These are phyloP conservation scores for Fusarium robinianum DNA, from an alignment of 2,329 filamentous ascomycete species.

Conservation along the genomic window DNA sequence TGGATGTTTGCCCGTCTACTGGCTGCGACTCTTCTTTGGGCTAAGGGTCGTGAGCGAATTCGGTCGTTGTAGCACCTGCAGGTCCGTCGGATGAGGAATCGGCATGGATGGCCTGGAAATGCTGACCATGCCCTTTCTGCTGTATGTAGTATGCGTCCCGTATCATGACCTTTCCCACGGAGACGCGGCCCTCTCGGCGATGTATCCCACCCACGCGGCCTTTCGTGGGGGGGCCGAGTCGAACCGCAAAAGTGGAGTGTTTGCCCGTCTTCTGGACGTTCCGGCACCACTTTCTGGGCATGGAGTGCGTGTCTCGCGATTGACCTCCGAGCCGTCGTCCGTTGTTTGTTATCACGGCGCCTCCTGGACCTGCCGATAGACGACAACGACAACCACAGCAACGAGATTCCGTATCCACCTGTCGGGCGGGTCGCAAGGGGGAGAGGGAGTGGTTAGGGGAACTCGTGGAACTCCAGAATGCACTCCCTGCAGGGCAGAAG, in stretches of 20 bases:
- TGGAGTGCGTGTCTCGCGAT: too few relatives aligned
- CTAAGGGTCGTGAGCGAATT: slow-evolving; percentile 20
- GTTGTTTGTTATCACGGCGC: slow-evolving; percentile 22
- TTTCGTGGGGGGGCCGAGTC: not conserved
- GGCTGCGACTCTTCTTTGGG: slow-evolving; percentile 20
- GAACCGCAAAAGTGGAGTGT: too few relatives aligned
- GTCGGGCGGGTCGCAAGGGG: slow-evolving; percentile 26
- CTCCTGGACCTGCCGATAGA: slow-evolving; percentile 11
- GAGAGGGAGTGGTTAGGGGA: slow-evolving; percentile 25
- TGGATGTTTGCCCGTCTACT: slow-evolving; percentile 8
- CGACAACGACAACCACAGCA: slow-evolving; percentile 28
- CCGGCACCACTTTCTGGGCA: too few relatives aligned
- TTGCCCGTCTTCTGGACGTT: too few relatives aligned
- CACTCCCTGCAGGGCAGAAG: too few relatives aligned
- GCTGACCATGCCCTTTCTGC: slow-evolving; percentile 23
- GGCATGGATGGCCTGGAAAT: slow-evolving; percentile 11
- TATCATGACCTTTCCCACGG: slow-evolving; percentile 27
- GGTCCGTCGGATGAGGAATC: slow-evolving; percentile 34
- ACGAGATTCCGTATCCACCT: slow-evolving; percentile 25
- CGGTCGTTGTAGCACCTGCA: slow-evolving; percentile 28
- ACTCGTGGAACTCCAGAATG: slow-evolving; percentile 30
- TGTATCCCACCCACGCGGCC: not conserved
- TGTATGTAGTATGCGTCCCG: slow-evolving; percentile 26
- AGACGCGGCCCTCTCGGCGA: not conserved
- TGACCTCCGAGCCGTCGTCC: too few relatives aligned